These are phyloP conservation scores for Geotrichum klebahnii DNA, from an alignment of 1,139 yeast species.

Conservation along the genomic window DNA sequence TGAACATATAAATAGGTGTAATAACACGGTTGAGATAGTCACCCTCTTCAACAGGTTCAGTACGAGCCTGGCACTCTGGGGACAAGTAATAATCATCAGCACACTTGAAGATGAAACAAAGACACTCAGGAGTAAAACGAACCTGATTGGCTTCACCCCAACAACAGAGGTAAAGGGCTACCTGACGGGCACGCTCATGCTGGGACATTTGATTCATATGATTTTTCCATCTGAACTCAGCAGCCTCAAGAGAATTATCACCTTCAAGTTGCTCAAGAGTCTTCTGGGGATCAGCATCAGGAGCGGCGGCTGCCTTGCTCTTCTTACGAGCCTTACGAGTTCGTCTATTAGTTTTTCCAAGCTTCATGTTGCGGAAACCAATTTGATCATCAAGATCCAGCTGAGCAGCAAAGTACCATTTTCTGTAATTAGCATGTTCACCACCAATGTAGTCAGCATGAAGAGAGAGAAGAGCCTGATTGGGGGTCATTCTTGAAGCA, in stretches of 20 bases:
- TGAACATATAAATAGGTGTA: constrained; percentile 85
- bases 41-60: constrained; percentile 85
- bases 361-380: constrained; percentile 73
- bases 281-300: constrained; percentile 46
- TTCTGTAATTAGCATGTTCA: constrained; percentile 81
- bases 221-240: constrained; percentile 79
- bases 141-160: constrained; percentile 99
- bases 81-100: constrained; percentile 84
- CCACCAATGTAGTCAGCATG: constrained; percentile 99
- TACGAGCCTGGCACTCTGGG: constrained; percentile 80
- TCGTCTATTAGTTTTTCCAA: constrained; percentile 62
- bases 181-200: constrained; percentile 80
- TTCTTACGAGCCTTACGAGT: constrained; percentile 55
- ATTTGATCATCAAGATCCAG: constrained; percentile 77
- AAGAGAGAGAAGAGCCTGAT: constrained; percentile 83
- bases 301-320: constrained; percentile 58
- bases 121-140: constrained; percentile 87
- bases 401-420: constrained; percentile 96
- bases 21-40: constrained; percentile 87
- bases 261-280: constrained; percentile 80
- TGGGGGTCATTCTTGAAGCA: constrained; percentile 94
- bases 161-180: constrained; percentile 80
- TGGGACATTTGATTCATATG: constrained; percentile 68
- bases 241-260: constrained; percentile 74
- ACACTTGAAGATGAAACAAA: constrained; percentile 90